phyloP scores from a whole-genome alignment of 768 basidiomycete genomes.

The Collybiopsis luxurians region DNA sequence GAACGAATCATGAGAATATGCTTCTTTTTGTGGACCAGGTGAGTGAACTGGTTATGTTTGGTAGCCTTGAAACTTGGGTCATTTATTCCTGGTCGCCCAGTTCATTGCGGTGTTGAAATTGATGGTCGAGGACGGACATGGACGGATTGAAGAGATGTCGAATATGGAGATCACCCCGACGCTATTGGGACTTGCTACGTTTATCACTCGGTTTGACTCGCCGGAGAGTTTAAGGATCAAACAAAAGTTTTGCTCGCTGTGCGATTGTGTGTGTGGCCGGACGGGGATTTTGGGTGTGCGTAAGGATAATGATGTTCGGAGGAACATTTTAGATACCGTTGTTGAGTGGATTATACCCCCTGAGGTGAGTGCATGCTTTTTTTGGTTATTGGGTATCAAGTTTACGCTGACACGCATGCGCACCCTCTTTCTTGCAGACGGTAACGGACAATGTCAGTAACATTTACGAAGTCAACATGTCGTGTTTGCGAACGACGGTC shows the following conservation, averaged over 20 bases:
- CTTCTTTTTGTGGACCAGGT: constrained; percentile 75
- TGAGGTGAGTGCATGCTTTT: constrained; percentile 35
- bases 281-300: constrained; percentile 59
- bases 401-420: background rate
- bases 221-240: constrained; percentile 60
- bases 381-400: background rate
- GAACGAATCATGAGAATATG: constrained; percentile 25
- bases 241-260: constrained; percentile 71
- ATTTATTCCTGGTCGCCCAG: constrained; percentile 31
- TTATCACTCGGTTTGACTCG: constrained; percentile 62
- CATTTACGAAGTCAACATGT: constrained; percentile 70
- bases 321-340: constrained; percentile 72
- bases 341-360: constrained; percentile 71
- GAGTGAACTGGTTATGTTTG: constrained; percentile 7
- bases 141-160: constrained; percentile 55
- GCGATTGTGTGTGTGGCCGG: constrained; percentile 64
- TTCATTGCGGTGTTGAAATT: constrained; percentile 74
- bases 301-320: constrained; percentile 65
- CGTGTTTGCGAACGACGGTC: constrained; percentile 71
- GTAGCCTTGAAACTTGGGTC: background rate
- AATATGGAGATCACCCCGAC: constrained; percentile 62
- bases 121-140: constrained; percentile 69
- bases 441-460: constrained; percentile 30
- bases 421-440: constrained; percentile 18
- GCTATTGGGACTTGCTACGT: constrained; percentile 56